phyloP scores from a whole-genome alignment of 495 filamentous ascomycete genomes.

The Penicilliopsis zonata region DNA sequence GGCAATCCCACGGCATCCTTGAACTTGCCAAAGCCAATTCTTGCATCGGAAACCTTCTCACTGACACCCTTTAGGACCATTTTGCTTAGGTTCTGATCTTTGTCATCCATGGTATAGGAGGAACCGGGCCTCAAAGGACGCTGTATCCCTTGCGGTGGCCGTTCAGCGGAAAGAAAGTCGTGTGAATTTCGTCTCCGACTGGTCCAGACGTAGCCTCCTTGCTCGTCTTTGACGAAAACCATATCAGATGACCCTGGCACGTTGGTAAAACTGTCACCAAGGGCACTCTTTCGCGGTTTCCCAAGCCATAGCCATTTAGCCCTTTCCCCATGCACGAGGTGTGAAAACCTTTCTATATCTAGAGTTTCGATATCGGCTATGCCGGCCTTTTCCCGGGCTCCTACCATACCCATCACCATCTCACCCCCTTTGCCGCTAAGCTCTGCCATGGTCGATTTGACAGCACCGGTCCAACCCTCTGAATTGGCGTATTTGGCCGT shows the following conservation, averaged over 20 bases:
- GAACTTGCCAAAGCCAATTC: constrained; percentile 71
- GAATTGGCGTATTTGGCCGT: constrained; percentile 82
- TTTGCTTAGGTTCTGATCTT: constrained; percentile 52
- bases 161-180: constrained; percentile 24
- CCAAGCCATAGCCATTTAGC: constrained; percentile 93
- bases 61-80: constrained; percentile 70
- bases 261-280: constrained; percentile 36
- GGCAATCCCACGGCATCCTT: constrained; percentile 67
- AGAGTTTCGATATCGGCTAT: constrained; percentile 87
- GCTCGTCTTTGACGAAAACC: constrained; percentile 56
- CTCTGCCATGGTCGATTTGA: constrained; percentile 91
- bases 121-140: constrained; percentile 19
- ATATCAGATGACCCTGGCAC: constrained; percentile 41
- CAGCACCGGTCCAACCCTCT: constrained; percentile 73
- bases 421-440: constrained; percentile 91
- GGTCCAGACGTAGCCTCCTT: constrained; percentile 53
- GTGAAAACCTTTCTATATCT: constrained; percentile 74
- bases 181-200: constrained; percentile 37
- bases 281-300: constrained; percentile 56
- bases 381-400: constrained; percentile 73
- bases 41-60: constrained; percentile 68
- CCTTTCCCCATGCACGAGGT: constrained; percentile 63
- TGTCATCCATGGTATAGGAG: constrained; percentile 36
- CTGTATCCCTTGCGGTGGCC: constrained; percentile 15
- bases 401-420: constrained; percentile 86